Conservation (phyloP, 108 stramenopile species). For the Cyclostephanos tholiformis region DNA sequence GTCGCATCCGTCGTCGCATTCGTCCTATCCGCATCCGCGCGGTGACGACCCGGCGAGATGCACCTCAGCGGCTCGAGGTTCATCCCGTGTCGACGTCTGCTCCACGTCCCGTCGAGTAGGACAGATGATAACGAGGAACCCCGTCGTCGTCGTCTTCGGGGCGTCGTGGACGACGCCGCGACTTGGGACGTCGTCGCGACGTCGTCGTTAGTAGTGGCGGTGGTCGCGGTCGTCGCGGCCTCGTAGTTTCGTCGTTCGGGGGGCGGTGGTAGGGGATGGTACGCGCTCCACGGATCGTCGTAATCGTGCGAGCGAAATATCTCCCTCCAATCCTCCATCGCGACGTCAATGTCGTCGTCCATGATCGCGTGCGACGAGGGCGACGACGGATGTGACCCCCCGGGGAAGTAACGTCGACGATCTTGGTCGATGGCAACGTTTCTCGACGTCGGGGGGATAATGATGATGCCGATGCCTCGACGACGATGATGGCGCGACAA, state of each 20-base stretch:
- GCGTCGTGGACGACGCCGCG: neutral
- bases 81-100: constrained; percentile 40
- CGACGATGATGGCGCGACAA: too few relatives aligned
- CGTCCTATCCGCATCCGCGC: neutral
- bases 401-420: too few relatives aligned
- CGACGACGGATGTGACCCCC: too few relatives aligned
- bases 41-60: neutral
- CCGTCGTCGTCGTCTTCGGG: neutral
- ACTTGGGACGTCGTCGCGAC: too few relatives aligned
- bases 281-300: constrained; percentile 48
- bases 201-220: too few relatives aligned
- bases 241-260: too few relatives aligned
- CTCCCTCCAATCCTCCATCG: constrained; percentile 39
- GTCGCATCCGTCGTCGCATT: neutral
- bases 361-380: too few relatives aligned
- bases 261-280: constrained; percentile 5
- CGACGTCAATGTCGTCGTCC: neutral
- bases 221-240: too few relatives aligned
- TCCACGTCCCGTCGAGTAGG: constrained; percentile 25
- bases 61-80: constrained; percentile 33
- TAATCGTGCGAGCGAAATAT: constrained; percentile 35
- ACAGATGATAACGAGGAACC: neutral
- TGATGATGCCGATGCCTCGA: too few relatives aligned
- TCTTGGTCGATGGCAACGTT: too few relatives aligned
- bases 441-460: too few relatives aligned